Percentiles rank a stretch among this genome's conserved stretches.
These are phyloP conservation scores for Amaranthus tricolor DNA, from an alignment of 179 eudicot genomes.

Conservation along the genomic window DNA sequence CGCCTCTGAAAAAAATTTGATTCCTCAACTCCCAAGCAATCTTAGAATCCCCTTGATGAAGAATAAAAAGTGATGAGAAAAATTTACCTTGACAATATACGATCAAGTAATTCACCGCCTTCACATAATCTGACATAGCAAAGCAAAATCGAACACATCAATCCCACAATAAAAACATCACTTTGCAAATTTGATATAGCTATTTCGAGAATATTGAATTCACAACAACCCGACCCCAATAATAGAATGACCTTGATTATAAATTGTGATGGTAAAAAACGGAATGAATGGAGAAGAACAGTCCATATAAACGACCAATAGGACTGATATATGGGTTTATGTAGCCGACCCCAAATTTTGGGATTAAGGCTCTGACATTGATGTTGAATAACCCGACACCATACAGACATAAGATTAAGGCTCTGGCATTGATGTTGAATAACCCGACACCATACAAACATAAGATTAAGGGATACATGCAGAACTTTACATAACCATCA, in stretches of 20 bases:
- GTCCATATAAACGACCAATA: too few species aligned
- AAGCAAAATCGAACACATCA: constrained; percentile 7
- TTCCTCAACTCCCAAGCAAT: constrained; percentile 9
- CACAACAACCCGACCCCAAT: constrained; percentile 2
- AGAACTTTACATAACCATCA: neutral
- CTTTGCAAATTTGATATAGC: neutral
- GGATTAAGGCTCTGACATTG: too few species aligned
- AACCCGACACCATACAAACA: too few species aligned
- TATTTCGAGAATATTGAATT: neutral
- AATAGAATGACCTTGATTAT: neutral
- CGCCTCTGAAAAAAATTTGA: constrained; percentile 34
- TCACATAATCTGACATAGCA: constrained; percentile 41
- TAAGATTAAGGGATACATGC: too few species aligned
- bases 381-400: too few species aligned
- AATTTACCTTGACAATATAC: constrained; percentile 48
- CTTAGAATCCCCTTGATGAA: neutral
- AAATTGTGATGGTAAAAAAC: neutral
- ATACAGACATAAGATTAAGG: too few species aligned
- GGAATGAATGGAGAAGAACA: too few species aligned
- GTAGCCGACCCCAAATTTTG: too few species aligned
- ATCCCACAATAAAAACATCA: constrained; percentile 1
- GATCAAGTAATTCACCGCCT: constrained; percentile 49
- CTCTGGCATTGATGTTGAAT: too few species aligned
- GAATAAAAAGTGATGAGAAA: neutral
- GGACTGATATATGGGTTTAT: too few species aligned